phyloP scores from a whole-genome alignment of 106 monocot species.

The Vanilla planifolia region DNA sequence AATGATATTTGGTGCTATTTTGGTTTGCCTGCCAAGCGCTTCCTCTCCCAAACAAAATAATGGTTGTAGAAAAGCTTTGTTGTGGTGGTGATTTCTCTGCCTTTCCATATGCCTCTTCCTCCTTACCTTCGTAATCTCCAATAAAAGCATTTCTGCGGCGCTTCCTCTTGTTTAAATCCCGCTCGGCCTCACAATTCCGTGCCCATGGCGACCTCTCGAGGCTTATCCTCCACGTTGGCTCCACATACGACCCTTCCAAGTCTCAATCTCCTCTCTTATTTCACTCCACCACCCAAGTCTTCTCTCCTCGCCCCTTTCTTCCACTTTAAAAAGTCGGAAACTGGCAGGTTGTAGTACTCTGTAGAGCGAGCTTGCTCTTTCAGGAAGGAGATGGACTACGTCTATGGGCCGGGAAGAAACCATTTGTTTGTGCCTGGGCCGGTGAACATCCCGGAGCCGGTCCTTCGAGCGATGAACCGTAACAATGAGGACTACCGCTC shows the following conservation, averaged over 20 bases:
- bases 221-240: slow-evolving; percentile 10
- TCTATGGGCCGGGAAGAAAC: slow-evolving; percentile 76
- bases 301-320: too few species aligned
- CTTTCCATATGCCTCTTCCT: not conserved
- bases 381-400: slow-evolving; percentile 57
- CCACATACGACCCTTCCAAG: not conserved
- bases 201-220: not conserved
- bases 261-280: not conserved
- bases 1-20: too few species aligned
- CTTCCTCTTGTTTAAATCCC: not conserved
- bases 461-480: slow-evolving; percentile 82
- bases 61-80: too few species aligned
- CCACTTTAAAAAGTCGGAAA: too few species aligned
- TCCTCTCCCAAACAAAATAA: too few species aligned
- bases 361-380: not conserved
- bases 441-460: slow-evolving; percentile 88
- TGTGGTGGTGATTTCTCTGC: not conserved
- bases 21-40: too few species aligned
- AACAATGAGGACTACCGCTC: slow-evolving; percentile 95
- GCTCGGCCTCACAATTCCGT: slow-evolving; percentile 1
- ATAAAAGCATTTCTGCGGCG: not conserved
- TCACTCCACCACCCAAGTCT: too few species aligned
- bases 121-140: slow-evolving; percentile 3
- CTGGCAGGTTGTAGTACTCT: too few species aligned
- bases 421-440: slow-evolving; percentile 91